Conservation (phyloP, 331 rosid genomes). For the Dryas integrifolia region DNA sequence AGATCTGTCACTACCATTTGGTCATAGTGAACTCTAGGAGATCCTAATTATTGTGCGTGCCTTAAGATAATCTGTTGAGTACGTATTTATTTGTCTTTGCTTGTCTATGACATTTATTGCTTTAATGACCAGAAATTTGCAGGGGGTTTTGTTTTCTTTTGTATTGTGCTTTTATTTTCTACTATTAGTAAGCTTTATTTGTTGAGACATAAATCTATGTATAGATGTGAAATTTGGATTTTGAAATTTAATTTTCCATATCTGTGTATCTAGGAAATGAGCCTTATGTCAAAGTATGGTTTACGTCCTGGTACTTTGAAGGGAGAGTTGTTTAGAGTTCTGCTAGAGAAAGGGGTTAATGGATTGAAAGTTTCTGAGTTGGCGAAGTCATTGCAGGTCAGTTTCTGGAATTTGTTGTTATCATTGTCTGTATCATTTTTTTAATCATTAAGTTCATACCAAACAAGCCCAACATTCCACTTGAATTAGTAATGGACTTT, state of each 20-base stretch:
- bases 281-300: slow-evolving; percentile 64
- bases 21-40: too few species aligned
- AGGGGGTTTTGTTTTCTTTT: neutral
- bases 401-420: slow-evolving; percentile 16
- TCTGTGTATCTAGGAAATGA: slow-evolving; percentile 55
- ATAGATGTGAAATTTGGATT: slow-evolving; percentile 5
- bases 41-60: neutral
- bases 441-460: neutral
- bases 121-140: neutral
- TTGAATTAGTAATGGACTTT: slow-evolving; percentile 22
- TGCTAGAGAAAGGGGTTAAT: slow-evolving; percentile 68
- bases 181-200: neutral
- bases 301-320: slow-evolving; percentile 77
- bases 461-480: slow-evolving; percentile 17
- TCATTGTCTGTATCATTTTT: neutral
- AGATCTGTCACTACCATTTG: neutral
- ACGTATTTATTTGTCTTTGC: neutral
- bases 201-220: neutral
- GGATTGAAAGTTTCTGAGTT: slow-evolving; percentile 80
- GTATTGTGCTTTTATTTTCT: slow-evolving; percentile 18
- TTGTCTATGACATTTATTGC: neutral
- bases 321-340: slow-evolving; percentile 66
- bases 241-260: slow-evolving; percentile 15
- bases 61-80: neutral
- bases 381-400: slow-evolving; percentile 64